Evolutionary conservation across 345 rosid species (phyloP).

Genomic region (Microthlaspi erraticum): DNA sequence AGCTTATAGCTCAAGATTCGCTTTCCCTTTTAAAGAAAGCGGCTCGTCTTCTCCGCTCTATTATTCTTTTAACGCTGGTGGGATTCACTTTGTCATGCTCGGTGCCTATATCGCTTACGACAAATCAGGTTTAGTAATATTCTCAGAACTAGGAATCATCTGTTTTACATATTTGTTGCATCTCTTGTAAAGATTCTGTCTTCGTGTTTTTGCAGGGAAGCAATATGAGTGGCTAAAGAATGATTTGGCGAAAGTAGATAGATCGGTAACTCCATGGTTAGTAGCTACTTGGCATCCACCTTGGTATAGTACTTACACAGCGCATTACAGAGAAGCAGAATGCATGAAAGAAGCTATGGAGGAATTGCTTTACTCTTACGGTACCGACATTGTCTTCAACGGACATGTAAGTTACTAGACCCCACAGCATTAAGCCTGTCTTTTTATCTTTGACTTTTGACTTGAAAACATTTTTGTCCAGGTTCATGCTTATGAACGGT

Average conservation of each 20-base stretch:
- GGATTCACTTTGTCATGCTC: conserved; percentile 89
- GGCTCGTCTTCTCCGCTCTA: conserved; percentile 75
- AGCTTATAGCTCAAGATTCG: conserved; percentile 85
- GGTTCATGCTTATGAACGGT: conserved; percentile 96
- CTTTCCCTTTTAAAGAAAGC: conserved; percentile 77
- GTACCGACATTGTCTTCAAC: conserved; percentile 82
- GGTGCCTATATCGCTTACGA: conserved; percentile 71
- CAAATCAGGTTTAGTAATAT: conserved; percentile 53
- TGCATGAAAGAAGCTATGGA: conserved; percentile 94
- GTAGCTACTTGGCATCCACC: conserved; percentile 88
- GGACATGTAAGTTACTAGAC: conserved; percentile 68
- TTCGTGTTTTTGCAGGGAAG: conserved; percentile 53
- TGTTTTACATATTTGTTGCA: neutral
- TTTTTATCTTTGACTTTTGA: neutral
- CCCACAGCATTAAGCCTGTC: neutral
- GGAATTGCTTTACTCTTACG: conserved; percentile 63
- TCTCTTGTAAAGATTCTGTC: neutral
- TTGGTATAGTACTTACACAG: conserved; percentile 84
- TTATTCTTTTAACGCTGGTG: conserved; percentile 92
- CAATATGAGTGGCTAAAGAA: conserved; percentile 83
- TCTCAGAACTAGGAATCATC: conserved; percentile 1
- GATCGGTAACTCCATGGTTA: conserved; percentile 83
- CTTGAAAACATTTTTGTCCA: conserved; percentile 25
- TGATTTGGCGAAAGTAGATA: conserved; percentile 63
- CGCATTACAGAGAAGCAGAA: conserved; percentile 92